A percentile compares a stretch with the other conserved stretches of the same genome.
These are phyloP conservation scores for Phylloporus sp. DNA, from an alignment of 768 basidiomycete genomes.

Conservation along the genomic window DNA sequence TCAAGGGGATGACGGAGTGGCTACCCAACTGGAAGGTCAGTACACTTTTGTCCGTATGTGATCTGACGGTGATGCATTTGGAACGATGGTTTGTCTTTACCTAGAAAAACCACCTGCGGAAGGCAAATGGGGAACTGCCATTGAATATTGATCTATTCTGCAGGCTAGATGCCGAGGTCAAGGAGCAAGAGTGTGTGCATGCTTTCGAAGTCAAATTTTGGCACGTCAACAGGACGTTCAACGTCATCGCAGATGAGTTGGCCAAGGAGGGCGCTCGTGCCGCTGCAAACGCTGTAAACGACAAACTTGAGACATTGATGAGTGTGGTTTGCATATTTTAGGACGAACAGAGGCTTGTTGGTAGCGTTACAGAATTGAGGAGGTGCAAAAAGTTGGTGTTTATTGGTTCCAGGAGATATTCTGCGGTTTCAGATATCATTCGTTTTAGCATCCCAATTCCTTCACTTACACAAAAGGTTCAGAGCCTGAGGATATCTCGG, in stretches of 20 bases:
- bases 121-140: background rate
- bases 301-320: background rate
- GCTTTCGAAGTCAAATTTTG: slow-evolving; percentile 20
- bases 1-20: slow-evolving; percentile 8
- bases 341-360: too few species aligned
- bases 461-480: too few species aligned
- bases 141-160: slow-evolving; percentile 9
- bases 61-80: too few species aligned
- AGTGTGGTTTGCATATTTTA: too few species aligned
- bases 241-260: slow-evolving; percentile 18
- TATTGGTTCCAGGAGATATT: too few species aligned
- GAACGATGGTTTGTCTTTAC: too few species aligned
- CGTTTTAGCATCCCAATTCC: too few species aligned
- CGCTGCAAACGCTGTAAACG: background rate
- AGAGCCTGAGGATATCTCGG: too few species aligned
- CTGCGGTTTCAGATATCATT: too few species aligned
- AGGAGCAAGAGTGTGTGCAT: background rate
- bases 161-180: background rate
- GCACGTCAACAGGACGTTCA: slow-evolving; percentile 21
- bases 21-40: slow-evolving; percentile 7
- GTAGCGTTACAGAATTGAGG: too few species aligned
- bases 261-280: slow-evolving; percentile 10
- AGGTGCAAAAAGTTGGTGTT: too few species aligned
- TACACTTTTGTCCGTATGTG: too few species aligned
- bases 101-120: background rate